Evolutionary conservation across 331 rosid genomes (phyloP).

Genomic region (Phaseolus coccineus): DNA sequence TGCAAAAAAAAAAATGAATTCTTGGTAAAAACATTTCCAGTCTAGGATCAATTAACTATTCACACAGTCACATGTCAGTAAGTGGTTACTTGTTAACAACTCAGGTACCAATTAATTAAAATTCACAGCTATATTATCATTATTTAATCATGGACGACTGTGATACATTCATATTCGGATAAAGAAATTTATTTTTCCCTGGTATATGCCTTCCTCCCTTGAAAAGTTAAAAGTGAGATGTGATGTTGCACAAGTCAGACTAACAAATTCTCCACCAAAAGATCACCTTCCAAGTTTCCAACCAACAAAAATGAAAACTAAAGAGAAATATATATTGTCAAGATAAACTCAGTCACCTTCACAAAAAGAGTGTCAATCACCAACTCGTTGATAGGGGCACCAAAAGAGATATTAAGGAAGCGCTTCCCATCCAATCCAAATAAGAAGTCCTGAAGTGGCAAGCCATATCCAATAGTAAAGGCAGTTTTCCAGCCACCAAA

Average conservation of each 20-base stretch:
- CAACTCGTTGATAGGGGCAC: slow-evolving; percentile 79
- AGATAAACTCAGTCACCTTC: slow-evolving; percentile 61
- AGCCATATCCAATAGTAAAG: slow-evolving; percentile 90
- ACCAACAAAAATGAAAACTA: slow-evolving; percentile 8
- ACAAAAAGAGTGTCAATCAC: slow-evolving; percentile 77
- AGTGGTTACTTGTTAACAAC: background rate
- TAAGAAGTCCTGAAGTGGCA: slow-evolving; percentile 90
- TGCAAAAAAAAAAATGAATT: background rate
- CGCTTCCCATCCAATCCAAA: slow-evolving; percentile 80
- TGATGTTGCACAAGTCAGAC: slow-evolving; percentile 27
- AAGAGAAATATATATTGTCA: background rate
- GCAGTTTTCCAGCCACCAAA: slow-evolving; percentile 98
- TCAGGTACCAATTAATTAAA: slow-evolving; percentile 5
- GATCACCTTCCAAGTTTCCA: slow-evolving; percentile 31
- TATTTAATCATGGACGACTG: slow-evolving; percentile 25
- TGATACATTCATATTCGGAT: slow-evolving; percentile 16
- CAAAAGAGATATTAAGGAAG: slow-evolving; percentile 77
- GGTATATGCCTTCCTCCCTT: background rate
- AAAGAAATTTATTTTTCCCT: slow-evolving; percentile 9
- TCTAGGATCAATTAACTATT: slow-evolving; percentile 27
- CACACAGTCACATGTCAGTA: background rate
- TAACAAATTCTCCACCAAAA: background rate
- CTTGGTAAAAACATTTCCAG: background rate
- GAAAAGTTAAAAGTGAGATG: slow-evolving; percentile 33
- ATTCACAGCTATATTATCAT: slow-evolving; percentile 20